Evolutionary conservation across 495 filamentous ascomycete genomes (phyloP).

Genomic region (Usnea hakonensis): DNA sequence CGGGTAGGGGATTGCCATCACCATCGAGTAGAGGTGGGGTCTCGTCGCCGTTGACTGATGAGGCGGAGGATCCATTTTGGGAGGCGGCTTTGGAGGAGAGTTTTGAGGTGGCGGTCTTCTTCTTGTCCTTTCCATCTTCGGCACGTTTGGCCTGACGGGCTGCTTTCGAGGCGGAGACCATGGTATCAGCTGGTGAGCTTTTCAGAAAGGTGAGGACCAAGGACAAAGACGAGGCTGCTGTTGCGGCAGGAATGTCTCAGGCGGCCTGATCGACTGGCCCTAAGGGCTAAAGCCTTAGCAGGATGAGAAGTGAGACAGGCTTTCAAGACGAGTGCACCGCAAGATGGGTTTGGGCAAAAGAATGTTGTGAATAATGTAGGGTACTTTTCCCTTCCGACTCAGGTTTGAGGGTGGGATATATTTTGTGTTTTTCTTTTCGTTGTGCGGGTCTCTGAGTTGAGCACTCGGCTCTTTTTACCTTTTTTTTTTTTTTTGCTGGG

Average conservation of each 20-base stretch:
- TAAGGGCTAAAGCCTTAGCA: conserved; percentile 9
- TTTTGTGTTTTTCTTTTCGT: too few relatives aligned
- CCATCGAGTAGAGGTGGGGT: conserved; percentile 52
- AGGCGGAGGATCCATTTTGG: conserved; percentile 56
- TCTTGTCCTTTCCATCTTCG: conserved; percentile 60
- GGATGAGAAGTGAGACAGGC: neutral
- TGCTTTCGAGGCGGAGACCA: conserved; percentile 96
- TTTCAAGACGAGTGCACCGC: neutral
- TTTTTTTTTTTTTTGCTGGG: too few relatives aligned
- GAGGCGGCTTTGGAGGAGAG: conserved; percentile 57
- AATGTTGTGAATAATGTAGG: neutral
- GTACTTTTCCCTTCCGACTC: too few relatives aligned
- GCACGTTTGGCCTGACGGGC: conserved; percentile 94
- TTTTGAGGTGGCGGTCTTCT: conserved; percentile 65
- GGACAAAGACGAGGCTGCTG: conserved; percentile 23
- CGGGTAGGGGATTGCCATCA: conserved; percentile 49
- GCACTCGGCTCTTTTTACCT: too few relatives aligned
- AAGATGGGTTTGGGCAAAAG: neutral
- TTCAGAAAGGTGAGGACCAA: neutral
- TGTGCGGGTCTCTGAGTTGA: too few relatives aligned
- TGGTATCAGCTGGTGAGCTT: conserved; percentile 31
- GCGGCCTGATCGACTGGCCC: conserved; percentile 26
- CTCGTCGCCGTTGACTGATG: conserved; percentile 63
- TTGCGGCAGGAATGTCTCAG: conserved; percentile 23
- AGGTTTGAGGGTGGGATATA: too few relatives aligned